Conservation (phyloP, 2,329 filamentous ascomycete species). For the Emericellopsis atlantica region DNA sequence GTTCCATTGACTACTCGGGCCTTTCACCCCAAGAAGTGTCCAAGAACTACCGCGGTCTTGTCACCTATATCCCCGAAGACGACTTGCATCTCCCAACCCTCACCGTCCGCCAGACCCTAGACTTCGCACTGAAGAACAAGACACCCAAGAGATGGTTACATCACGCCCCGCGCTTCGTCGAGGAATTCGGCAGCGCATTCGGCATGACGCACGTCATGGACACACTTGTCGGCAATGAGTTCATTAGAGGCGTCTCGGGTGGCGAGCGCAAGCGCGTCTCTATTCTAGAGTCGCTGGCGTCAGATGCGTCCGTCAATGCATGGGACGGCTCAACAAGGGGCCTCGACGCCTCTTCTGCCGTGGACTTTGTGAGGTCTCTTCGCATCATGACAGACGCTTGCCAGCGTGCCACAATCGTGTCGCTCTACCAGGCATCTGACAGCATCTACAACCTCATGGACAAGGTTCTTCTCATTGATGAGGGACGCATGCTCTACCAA, state of each 20-base stretch:
- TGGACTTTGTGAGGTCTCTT: slow-evolving; percentile 60
- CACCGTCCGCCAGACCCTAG: slow-evolving; percentile 60
- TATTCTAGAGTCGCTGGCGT: slow-evolving; percentile 66
- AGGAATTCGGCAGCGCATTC: slow-evolving; percentile 24
- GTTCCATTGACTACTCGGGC: slow-evolving; percentile 39
- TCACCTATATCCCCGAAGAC: slow-evolving; percentile 49
- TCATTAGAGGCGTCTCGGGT: slow-evolving; percentile 58
- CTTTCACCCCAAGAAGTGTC: slow-evolving; percentile 37
- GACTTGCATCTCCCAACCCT: slow-evolving; percentile 69
- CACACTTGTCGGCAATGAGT: slow-evolving; percentile 64
- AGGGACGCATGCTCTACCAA: slow-evolving; percentile 31
- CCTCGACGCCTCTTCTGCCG: slow-evolving; percentile 58
- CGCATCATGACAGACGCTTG: slow-evolving; percentile 50
- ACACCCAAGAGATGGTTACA: slow-evolving; percentile 33
- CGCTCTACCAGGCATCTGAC: slow-evolving; percentile 64
- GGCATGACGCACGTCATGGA: slow-evolving; percentile 59
- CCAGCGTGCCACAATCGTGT: slow-evolving; percentile 31
- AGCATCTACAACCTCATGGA: slow-evolving; percentile 59
- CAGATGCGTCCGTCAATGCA: slow-evolving; percentile 27
- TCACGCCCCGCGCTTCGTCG: background rate
- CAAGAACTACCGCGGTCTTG: slow-evolving; percentile 49
- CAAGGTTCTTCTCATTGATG: slow-evolving; percentile 62
- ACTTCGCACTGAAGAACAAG: slow-evolving; percentile 53
- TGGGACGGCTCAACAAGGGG: slow-evolving; percentile 42
- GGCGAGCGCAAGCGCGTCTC: slow-evolving; percentile 70